Base-by-base conservation (phyloP, 495 filamentous ascomycete species). In the Neurospora africana region DNA sequence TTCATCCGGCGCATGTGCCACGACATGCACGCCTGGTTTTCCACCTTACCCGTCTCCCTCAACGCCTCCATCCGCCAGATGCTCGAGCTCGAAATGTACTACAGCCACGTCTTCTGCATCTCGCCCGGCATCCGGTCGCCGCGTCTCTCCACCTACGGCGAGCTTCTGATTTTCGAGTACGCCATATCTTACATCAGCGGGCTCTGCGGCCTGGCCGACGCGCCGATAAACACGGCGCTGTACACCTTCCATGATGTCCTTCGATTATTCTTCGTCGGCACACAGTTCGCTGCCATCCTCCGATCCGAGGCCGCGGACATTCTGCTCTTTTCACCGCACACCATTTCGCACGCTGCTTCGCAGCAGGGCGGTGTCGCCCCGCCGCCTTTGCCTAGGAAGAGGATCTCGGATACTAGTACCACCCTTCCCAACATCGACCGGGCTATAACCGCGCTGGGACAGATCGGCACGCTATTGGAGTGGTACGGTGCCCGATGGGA, bases 101-200 rank as follows among this genome's bases (percentile, higher is more conserved):
- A 95, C 80, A 92, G 91, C 74, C 93, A 90, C 72, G 89, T 96
- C 65, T 91, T 95, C 79, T 89, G 93, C 71, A 83, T 97, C 10
- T 92, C 93, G 3, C 91, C 93, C 1, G 91, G 89, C 30, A 86
- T 89, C 5, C 83, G 89, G 74, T 85, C 88, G n/a, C 88, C 90
- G 5, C 80, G 83, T 0, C 84, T 91, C 35, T 87, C 86, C 36
- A 84, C 89, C 15, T 92, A 93, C 75, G 91, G 87, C 47, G 89
- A 91, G 74, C 81, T 88, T 11, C 84, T 95, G 39, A 90, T 97
- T 41, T 97, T 96, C 78, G 92, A 95, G 74, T 89, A 93, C 75
- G 89, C 88, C 75, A 87, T 95, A 72, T 86, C 88, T 43, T 98
- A 94, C 76, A 84, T 91, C 44, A 80, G 88, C 44, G 84, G 83